Percentiles rank a stretch among this genome's conserved stretches.
phyloP scores from a whole-genome alignment of 371 early-diverging fungal genomes.

The Mucor ambiguus region DNA sequence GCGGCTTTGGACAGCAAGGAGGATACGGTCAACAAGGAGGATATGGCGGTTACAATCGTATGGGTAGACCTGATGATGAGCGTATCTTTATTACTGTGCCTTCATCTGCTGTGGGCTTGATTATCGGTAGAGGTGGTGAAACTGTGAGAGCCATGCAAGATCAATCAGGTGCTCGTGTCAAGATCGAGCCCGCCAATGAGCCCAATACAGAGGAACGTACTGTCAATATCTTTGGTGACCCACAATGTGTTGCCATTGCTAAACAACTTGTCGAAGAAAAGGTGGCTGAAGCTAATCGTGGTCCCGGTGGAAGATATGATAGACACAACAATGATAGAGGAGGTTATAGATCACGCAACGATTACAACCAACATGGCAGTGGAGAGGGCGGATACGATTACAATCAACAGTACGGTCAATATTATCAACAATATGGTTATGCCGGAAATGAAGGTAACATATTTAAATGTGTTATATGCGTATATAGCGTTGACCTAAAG shows the following conservation, averaged over 20 bases:
- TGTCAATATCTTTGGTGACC: conserved; percentile 47
- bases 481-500: background rate
- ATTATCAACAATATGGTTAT: conserved; percentile 48
- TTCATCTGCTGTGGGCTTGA: conserved; percentile 73
- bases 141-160: conserved; percentile 85
- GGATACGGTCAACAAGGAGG: background rate
- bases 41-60: conserved; percentile 20
- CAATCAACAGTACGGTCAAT: conserved; percentile 21
- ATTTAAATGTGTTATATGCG: background rate
- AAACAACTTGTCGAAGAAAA: conserved; percentile 62
- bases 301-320: conserved; percentile 35
- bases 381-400: conserved; percentile 6
- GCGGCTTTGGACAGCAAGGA: conserved; percentile 1
- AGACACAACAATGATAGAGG: conserved; percentile 30
- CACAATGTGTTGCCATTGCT: conserved; percentile 57
- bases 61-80: conserved; percentile 37
- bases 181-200: conserved; percentile 63
- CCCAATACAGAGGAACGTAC: conserved; percentile 40
- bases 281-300: conserved; percentile 51
- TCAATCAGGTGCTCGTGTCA: conserved; percentile 81
- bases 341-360: conserved; percentile 29
- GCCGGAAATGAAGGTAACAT: background rate
- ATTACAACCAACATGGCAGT: conserved; percentile 17
- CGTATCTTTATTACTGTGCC: conserved; percentile 69
- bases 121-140: conserved; percentile 89